Evolutionary conservation across 2,329 filamentous ascomycete species (phyloP), one percentile per base, ranked within the genome.

Genomic region (Hyphodiscus sp.): DNA sequence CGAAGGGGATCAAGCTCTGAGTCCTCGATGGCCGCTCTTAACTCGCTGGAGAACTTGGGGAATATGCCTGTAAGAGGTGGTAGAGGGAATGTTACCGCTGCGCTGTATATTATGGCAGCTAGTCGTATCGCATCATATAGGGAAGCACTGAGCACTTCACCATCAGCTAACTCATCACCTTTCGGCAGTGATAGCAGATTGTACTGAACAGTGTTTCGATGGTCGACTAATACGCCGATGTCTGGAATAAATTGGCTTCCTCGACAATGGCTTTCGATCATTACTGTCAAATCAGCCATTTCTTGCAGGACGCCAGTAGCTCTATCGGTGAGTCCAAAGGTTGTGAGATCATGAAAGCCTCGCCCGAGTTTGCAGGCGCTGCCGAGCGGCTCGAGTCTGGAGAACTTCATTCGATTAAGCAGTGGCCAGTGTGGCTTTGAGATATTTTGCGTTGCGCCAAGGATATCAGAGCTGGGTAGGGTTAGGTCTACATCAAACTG

Each of bases 61-160:
- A 55, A 55, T n/a, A 52, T 42, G 13, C 53, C 53, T 20, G 53
- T 41, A 10, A 49, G 20, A 13, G 30, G 26, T 2, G 50, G 50
- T 6, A 52, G 20, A 20, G 51, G 51, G 23, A 57, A 57, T 15
- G 51, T 57, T 1, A 56, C 54, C 6, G 54, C 54, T 2, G 45
- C 48, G 33, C 54, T 57, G 42, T 53, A 57, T 4, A 57, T 52
- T 33, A 57, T 20, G 4, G 47, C 49, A 10, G 51, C 49, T 11
- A 47, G 49, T n/a, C 51, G 51, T 33, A 57, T 51, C 20, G 54
- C 44, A 15, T 57, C 54, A 18, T 57, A 57, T n/a, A 54, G 23
- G 18, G 29, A 43, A 10, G 33, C 29, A 38, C 51, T 54, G 15
- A 20, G 46, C 15, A 57, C 49, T 47, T 57, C 51, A 18, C 43